Conservation (phyloP, 495 filamentous ascomycete species). For the Recurvomyces mirabilis region DNA sequence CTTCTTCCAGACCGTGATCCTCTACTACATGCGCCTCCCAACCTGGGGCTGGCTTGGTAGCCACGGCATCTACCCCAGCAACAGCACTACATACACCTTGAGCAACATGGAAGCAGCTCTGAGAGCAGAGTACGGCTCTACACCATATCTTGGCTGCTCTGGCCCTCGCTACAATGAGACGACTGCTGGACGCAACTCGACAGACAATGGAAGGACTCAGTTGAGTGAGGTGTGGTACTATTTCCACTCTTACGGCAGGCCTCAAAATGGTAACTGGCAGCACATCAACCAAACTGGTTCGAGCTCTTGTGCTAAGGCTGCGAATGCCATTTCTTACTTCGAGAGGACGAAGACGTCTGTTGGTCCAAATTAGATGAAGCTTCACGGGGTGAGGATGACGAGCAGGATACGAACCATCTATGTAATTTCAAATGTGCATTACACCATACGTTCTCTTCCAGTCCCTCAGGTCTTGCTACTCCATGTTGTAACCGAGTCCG, state of each 20-base stretch:
- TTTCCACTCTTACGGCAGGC: slow-evolving; percentile 35
- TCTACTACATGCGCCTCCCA: slow-evolving; percentile 34
- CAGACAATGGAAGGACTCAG: slow-evolving; percentile 37
- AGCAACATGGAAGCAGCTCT: slow-evolving; percentile 32
- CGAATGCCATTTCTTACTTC: slow-evolving; percentile 35
- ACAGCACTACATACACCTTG: slow-evolving; percentile 31
- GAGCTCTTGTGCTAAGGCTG: slow-evolving; percentile 35
- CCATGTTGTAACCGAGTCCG: too few relatives aligned
- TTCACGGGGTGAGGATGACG: too few relatives aligned
- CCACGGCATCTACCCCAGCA: slow-evolving; percentile 20
- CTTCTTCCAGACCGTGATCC: slow-evolving; percentile 34
- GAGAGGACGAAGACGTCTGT: slow-evolving; percentile 23
- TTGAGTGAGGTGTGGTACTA: slow-evolving; percentile 44
- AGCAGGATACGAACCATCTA: too few relatives aligned
- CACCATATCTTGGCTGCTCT: slow-evolving; percentile 39
- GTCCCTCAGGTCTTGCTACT: too few relatives aligned
- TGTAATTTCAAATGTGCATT: too few relatives aligned
- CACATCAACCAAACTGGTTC: slow-evolving; percentile 32
- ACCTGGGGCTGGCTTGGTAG: slow-evolving; percentile 33
- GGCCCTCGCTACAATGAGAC: slow-evolving; percentile 40
- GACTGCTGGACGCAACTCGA: slow-evolving; percentile 31
- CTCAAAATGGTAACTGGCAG: slow-evolving; percentile 34
- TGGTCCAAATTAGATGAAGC: not conserved
- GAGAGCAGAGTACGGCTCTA: slow-evolving; percentile 25
- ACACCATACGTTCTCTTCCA: too few relatives aligned